These are phyloP conservation scores for Acacia pycnantha DNA, from an alignment of 331 rosid genomes.

Conservation along the genomic window DNA sequence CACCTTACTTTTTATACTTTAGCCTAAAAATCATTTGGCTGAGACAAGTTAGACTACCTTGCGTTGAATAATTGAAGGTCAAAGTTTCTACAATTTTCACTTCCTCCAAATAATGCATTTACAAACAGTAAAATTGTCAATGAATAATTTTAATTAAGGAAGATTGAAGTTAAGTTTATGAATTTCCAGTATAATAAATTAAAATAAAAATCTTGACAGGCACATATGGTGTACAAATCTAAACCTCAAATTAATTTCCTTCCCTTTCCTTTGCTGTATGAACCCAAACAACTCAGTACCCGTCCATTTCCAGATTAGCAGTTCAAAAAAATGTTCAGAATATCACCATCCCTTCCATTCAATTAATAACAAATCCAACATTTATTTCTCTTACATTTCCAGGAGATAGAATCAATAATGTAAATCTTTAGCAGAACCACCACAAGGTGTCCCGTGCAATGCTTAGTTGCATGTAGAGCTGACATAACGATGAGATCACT, in stretches of 20 bases:
- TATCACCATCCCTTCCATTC: neutral
- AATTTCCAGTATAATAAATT: neutral
- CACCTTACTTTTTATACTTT: neutral
- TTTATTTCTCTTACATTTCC: no score
- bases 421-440: no score
- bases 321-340: neutral
- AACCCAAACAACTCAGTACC: neutral
- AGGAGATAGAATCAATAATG: no score
- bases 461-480: no score
- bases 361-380: no score
- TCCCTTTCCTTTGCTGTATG: neutral
- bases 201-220: neutral
- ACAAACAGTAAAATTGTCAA: neutral
- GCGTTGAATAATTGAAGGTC: neutral
- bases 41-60: neutral
- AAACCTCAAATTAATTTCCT: neutral
- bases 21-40: neutral
- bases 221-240: neutral
- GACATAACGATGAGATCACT: neutral
- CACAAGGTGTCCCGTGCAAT: no score
- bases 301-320: neutral
- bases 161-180: neutral
- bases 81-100: neutral
- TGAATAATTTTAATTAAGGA: neutral
- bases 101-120: neutral